Conservation (phyloP, 176 grass and related monocot genomes). For the Zea luxurians region DNA sequence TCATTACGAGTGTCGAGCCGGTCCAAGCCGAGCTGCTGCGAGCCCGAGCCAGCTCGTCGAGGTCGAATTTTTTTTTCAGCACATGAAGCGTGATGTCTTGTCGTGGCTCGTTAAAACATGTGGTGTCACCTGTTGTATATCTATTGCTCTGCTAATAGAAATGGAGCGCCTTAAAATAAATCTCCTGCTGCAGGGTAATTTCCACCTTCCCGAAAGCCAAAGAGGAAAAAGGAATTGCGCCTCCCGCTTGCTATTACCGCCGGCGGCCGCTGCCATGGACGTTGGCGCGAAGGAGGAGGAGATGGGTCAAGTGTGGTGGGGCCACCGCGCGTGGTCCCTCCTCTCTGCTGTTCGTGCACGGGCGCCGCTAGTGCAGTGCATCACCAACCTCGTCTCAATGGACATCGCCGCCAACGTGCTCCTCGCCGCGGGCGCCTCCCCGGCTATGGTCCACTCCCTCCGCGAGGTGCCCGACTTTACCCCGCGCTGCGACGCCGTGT, state of each 20-base stretch:
- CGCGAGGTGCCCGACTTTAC: slow-evolving; percentile 79
- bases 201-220: background rate
- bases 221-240: background rate
- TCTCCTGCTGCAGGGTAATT: too few species aligned
- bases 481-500: slow-evolving; percentile 60
- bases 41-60: too few species aligned
- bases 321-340: slow-evolving; percentile 53
- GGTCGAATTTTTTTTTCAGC: too few species aligned
- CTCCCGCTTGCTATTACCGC: background rate
- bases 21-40: too few species aligned
- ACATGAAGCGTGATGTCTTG: too few species aligned
- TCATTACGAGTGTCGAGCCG: too few species aligned
- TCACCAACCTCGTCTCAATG: slow-evolving; percentile 95
- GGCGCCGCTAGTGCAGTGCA: slow-evolving; percentile 80
- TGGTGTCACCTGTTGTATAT: too few species aligned
- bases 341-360: slow-evolving; percentile 55
- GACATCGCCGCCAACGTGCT: slow-evolving; percentile 77
- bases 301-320: slow-evolving; percentile 33
- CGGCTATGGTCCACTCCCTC: slow-evolving; percentile 78
- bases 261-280: slow-evolving; percentile 18
- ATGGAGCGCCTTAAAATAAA: too few species aligned
- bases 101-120: too few species aligned
- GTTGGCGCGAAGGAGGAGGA: slow-evolving; percentile 6
- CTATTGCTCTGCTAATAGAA: too few species aligned
- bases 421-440: slow-evolving; percentile 75